Percentiles rank a stretch among this genome's conserved stretches.
Conservation (phyloP, 768 basidiomycete genomes). For the Termitomyces sp. region DNA sequence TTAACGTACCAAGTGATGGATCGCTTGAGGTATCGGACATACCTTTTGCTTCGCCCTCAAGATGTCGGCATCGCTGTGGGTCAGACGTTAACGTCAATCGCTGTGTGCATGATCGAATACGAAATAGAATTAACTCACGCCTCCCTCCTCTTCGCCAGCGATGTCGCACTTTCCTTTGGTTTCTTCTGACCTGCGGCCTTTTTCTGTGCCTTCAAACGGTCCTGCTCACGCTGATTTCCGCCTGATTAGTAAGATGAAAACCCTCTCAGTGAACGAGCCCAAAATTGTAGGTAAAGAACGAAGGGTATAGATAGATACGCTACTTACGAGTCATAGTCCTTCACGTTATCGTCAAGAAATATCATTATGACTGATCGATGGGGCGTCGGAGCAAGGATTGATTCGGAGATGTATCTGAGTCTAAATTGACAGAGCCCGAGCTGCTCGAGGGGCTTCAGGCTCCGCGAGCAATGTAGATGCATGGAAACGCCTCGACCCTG, state of each 20-base stretch:
- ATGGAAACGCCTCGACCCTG: constrained; percentile 4
- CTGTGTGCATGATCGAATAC: not conserved
- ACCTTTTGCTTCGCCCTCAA: constrained; percentile 79
- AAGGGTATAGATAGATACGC: not conserved
- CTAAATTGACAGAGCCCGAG: constrained; percentile 13
- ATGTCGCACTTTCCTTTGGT: constrained; percentile 62
- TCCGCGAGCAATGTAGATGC: constrained; percentile 4
- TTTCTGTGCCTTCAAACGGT: constrained; percentile 70
- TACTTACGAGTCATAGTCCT: constrained; percentile 51
- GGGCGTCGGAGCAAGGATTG: constrained; percentile 6
- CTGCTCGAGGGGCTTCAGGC: constrained; percentile 2
- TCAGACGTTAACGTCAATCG: constrained; percentile 16
- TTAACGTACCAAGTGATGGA: constrained; percentile 4
- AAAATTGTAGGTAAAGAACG: constrained; percentile 7
- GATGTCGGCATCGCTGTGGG: constrained; percentile 64
- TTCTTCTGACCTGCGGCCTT: constrained; percentile 56
- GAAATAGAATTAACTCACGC: constrained; percentile 41
- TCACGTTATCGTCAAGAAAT: constrained; percentile 7
- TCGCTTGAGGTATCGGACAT: constrained; percentile 14
- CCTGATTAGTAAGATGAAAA: constrained; percentile 34
- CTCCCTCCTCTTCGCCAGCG: constrained; percentile 67
- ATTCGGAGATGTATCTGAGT: constrained; percentile 18
- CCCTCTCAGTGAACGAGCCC: constrained; percentile 16
- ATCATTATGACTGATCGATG: not conserved
- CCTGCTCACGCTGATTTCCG: constrained; percentile 78